Base-by-base conservation (phyloP, 2,329 filamentous ascomycete species). In the Ascochyta koolunga region DNA sequence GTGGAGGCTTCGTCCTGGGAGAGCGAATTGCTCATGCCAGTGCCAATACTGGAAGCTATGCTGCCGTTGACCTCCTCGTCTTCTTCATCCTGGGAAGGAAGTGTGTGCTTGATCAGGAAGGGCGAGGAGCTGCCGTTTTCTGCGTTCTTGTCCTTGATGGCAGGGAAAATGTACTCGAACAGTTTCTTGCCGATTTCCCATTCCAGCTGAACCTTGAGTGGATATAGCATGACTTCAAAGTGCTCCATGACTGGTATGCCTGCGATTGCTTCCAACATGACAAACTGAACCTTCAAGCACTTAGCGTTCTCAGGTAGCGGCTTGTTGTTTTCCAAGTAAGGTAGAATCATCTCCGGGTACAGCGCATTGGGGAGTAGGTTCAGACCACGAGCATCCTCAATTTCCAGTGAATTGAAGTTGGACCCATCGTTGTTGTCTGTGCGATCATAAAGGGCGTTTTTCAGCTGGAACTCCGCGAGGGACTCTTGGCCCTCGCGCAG, bases 381-480 rank as follows among this genome's bases (percentile, higher is more conserved):
- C 63, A 96, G 83, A 1, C 96, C 95, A 27, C 91, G 85, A 43
- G 99, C 87, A 61, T 89, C 89, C 59, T 91, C 91, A 57, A 99
- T 89, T 61, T 96, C 90, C 69, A 99, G 86, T 35, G 90, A 80
- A 71, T 99, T 99, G 78, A 91, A 88, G 71, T 99, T 96, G 1
- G 95, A 99, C 1, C 95, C 96, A 72, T 99, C 95, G 21, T 89
- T 92, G 70, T 98, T 97, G 77, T 99, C 95, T 0, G 93, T 97
- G 24, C 96, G 89, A 74, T 97, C 92, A 71, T 96, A 99, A 59
- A 92, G 86, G 2, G 96, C 90, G 69, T 96, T 89, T 70, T 90
- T 88, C 40, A 99, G 82, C 77, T 98, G 93, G 61, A 99, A 86
- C 73, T 99, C 93, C 41, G 96, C 90, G 18, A 99, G 80, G 1